These are phyloP conservation scores for Blastomyces gilchristii DNA, from an alignment of 2,329 filamentous ascomycete genomes.

Conservation along the genomic window DNA sequence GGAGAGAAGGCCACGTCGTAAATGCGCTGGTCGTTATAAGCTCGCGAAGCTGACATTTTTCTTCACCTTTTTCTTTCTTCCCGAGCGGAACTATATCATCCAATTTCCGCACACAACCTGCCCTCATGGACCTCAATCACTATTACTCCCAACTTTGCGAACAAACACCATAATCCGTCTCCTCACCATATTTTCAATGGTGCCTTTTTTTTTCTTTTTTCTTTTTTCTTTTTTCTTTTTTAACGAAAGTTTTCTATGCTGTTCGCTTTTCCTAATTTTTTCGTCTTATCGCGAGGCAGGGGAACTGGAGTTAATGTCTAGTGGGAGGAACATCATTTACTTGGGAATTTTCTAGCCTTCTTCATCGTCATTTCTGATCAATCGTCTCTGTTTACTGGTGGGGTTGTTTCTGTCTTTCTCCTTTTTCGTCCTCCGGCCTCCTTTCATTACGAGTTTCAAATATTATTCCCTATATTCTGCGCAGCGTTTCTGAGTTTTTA, in stretches of 20 bases:
- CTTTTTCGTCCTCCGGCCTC: not conserved
- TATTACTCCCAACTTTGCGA: not conserved
- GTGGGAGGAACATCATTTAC: not conserved
- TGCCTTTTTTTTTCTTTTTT: not conserved
- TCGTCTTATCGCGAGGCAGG: not conserved
- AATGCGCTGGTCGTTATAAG: conserved; percentile 55
- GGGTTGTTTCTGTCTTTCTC: not conserved
- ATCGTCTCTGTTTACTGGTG: not conserved
- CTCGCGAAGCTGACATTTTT: not conserved
- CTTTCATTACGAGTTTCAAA: not conserved
- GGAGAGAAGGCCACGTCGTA: conserved; percentile 63
- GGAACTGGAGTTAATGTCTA: not conserved
- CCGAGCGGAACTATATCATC: not conserved
- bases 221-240: not conserved
- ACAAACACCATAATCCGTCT: not conserved
- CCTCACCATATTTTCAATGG: not conserved
- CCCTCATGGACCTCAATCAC: not conserved
- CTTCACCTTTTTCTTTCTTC: not conserved
- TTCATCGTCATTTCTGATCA: not conserved
- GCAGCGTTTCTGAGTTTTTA: not conserved
- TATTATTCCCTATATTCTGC: not conserved
- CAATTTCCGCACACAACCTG: not conserved
- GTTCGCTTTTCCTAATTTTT: not conserved
- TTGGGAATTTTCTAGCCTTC: not conserved
- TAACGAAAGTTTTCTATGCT: too few relatives aligned